Evolutionary conservation across 768 basidiomycete species (phyloP).

Genomic region (Trametes elegans): DNA sequence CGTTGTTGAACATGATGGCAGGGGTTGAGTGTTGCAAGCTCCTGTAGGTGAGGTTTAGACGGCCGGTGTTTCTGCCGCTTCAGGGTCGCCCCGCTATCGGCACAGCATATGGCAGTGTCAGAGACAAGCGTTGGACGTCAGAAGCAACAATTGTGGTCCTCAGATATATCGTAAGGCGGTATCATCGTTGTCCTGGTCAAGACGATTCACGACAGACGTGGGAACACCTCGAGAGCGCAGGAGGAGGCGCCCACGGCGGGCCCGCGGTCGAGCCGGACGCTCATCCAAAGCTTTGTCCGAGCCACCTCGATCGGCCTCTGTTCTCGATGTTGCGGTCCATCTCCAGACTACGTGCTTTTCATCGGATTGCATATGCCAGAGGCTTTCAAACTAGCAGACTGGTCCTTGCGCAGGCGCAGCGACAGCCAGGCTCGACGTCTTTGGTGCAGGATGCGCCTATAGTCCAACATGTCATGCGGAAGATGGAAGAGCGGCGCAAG

Average conservation of each 20-base stretch:
- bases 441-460: conserved; percentile 20
- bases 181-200: not conserved
- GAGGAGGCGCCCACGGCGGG: no score
- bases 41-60: no score
- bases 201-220: not conserved
- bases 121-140: not conserved
- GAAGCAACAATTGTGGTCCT: not conserved
- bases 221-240: no score
- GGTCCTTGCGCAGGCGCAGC: conserved; percentile 3
- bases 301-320: not conserved
- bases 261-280: no score
- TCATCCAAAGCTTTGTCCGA: not conserved
- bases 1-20: conserved; percentile 55
- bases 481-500: conserved; percentile 23
- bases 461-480: conserved; percentile 23
- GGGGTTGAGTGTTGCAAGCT: not conserved
- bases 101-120: not conserved
- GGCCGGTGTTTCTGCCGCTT: no score
- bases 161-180: not conserved
- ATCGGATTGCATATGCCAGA: not conserved
- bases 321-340: conserved; percentile 12
- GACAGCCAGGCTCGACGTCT: not conserved
- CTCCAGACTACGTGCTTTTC: not conserved
- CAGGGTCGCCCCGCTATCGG: no score
- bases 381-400: not conserved